Conservation (phyloP, 2,329 filamentous ascomycete genomes). For the Fusarium poae region DNA sequence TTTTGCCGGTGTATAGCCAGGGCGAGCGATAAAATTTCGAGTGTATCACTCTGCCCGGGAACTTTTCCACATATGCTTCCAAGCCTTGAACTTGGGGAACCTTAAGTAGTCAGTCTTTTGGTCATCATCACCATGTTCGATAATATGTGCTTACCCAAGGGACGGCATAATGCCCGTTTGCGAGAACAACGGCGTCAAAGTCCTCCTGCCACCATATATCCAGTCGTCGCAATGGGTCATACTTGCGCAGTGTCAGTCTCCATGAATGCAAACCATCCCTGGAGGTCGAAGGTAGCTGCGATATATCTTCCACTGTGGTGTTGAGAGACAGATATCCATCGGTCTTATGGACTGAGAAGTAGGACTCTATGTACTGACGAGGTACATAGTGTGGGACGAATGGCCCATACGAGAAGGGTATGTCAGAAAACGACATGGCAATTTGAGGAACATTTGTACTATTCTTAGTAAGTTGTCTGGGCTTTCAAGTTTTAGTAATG, state of each 20-base stretch:
- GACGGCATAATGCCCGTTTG: constrained; percentile 60
- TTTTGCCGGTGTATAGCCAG: constrained; percentile 50
- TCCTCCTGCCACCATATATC: constrained; percentile 68
- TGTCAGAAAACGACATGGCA: constrained; percentile 68
- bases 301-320: constrained; percentile 66
- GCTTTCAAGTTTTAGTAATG: fast-evolving
- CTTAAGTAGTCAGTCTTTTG: constrained; percentile 42
- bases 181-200: constrained; percentile 61
- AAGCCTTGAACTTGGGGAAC: constrained; percentile 62
- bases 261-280: constrained; percentile 52
- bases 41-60: constrained; percentile 58
- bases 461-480: fast-evolving
- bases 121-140: fast-evolving
- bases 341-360: constrained; percentile 64
- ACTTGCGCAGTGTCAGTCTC: constrained; percentile 62
- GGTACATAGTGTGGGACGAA: constrained; percentile 68
- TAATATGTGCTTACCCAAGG: constrained; percentile 56
- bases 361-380: constrained; percentile 67
- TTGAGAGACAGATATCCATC: constrained; percentile 62
- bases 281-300: constrained; percentile 45
- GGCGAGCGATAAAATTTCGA: constrained; percentile 62
- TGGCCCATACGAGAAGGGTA: constrained; percentile 66
- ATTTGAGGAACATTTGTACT: constrained; percentile 69
- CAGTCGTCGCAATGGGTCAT: constrained; percentile 58
- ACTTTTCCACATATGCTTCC: constrained; percentile 54